Evolutionary conservation across 2,329 filamentous ascomycete species (phyloP).

Genomic region (Cladosporium phlei): DNA sequence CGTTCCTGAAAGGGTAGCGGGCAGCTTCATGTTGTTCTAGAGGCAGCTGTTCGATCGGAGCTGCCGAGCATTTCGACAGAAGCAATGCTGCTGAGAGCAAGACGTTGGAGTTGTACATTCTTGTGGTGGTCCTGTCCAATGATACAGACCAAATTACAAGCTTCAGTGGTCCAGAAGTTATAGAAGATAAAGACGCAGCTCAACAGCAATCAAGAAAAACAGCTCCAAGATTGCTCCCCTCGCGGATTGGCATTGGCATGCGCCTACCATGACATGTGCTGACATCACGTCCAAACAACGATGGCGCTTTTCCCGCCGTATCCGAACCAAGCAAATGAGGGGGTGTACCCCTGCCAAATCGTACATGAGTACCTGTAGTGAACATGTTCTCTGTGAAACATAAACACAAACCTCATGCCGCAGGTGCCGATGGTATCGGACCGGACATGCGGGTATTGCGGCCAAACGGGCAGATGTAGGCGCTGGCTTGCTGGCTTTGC

Average conservation of each 20-base stretch:
- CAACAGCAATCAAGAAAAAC: neutral
- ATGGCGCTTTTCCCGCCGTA: conserved; percentile 1
- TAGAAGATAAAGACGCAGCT: neutral
- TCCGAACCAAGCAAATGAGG: neutral
- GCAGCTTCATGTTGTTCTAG: neutral
- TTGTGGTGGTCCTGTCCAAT: neutral
- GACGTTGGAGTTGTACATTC: conserved; percentile 6
- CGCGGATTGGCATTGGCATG: neutral
- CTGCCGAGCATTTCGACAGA: conserved; percentile 6
- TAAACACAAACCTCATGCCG: neutral
- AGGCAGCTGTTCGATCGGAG: conserved; percentile 5
- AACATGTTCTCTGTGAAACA: neutral
- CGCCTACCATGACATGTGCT: neutral
- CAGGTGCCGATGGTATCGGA: neutral
- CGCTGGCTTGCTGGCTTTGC: too few relatives aligned
- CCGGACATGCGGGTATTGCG: conserved; percentile 3
- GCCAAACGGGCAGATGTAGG: neutral
- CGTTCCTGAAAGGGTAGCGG: conserved; percentile 39
- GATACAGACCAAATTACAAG: neutral
- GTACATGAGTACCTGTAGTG: neutral
- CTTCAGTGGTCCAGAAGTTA: neutral
- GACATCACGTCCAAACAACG: conserved; percentile 6
- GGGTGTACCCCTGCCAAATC: too few relatives aligned
- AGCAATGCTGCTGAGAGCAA: conserved; percentile 8
- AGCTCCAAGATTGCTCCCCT: conserved; percentile 3